These are phyloP conservation scores for Elaeagnus macrophylla DNA, from an alignment of 306 rosid species.

Conservation along the genomic window DNA sequence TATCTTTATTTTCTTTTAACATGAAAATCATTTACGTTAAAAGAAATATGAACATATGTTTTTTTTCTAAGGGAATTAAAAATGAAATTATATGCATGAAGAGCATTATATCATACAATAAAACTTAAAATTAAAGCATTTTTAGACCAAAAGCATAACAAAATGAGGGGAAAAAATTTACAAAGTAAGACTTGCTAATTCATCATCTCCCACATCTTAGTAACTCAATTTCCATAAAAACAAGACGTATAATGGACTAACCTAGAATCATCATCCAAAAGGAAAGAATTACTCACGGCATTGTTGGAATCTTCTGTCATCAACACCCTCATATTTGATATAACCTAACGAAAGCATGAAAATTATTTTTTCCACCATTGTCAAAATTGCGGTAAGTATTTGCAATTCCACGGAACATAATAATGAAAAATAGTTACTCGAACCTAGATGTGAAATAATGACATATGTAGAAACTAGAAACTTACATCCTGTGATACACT, in stretches of 20 bases:
- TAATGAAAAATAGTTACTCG: slow-evolving; percentile 15
- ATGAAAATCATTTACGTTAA: too few relatives aligned
- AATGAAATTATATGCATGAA: too few relatives aligned
- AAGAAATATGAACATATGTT: too few relatives aligned
- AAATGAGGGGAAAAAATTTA: too few relatives aligned
- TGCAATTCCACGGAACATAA: neutral
- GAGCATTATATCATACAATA: too few relatives aligned
- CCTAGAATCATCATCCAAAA: slow-evolving; percentile 98
- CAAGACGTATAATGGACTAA: slow-evolving; percentile 6
- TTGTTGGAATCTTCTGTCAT: slow-evolving; percentile 92
- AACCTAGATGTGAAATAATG: slow-evolving; percentile 28
- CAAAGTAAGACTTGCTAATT: neutral
- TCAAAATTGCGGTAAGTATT: neutral
- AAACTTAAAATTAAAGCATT: too few relatives aligned
- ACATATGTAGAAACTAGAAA: slow-evolving; percentile 28
- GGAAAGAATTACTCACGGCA: slow-evolving; percentile 95
- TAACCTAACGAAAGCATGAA: slow-evolving; percentile 41
- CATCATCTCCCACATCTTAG: too few relatives aligned
- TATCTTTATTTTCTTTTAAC: too few relatives aligned
- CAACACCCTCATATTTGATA: slow-evolving; percentile 80
- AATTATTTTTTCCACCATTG: neutral
- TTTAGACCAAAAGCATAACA: too few relatives aligned
- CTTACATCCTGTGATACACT: slow-evolving; percentile 94
- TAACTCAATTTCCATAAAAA: too few relatives aligned
- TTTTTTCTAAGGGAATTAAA: too few relatives aligned